These are phyloP conservation scores for Paraphoma chrysanthemicola DNA, from an alignment of 2,329 filamentous ascomycete genomes.

Conservation along the genomic window DNA sequence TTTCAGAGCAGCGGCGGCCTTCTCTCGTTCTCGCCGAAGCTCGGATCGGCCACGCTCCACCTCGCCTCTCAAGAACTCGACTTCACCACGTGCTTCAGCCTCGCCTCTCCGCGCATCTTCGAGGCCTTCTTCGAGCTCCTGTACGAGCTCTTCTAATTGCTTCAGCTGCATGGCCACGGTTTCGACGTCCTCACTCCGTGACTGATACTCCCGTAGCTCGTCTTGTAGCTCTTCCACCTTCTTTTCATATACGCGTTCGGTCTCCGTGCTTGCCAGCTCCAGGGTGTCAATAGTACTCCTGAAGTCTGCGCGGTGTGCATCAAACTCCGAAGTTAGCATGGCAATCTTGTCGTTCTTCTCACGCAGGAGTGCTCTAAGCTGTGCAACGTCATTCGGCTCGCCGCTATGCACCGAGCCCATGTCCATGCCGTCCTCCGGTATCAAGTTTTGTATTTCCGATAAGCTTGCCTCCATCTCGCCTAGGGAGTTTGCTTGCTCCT, in stretches of 20 bases:
- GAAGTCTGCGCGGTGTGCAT: conserved; percentile 93
- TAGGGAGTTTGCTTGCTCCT: conserved; percentile 82
- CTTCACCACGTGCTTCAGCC: conserved; percentile 92
- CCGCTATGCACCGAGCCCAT: conserved; percentile 54
- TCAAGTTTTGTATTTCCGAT: conserved; percentile 78
- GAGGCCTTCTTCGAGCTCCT: conserved; percentile 93
- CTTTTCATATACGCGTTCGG: conserved; percentile 93
- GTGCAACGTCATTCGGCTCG: conserved; percentile 69
- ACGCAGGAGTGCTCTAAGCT: conserved; percentile 80
- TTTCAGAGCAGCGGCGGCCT: conserved; percentile 69
- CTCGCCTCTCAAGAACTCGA: conserved; percentile 93
- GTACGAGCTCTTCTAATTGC: conserved; percentile 93
- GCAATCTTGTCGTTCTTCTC: conserved; percentile 98
- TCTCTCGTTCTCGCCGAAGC: conserved; percentile 85
- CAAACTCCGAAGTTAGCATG: conserved; percentile 91
- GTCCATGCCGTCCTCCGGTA: conserved; percentile 62
- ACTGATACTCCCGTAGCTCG: conserved; percentile 82
- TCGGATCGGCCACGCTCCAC: conserved; percentile 91
- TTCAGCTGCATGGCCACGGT: conserved; percentile 90
- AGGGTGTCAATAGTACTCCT: conserved; percentile 95
- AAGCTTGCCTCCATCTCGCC: conserved; percentile 90
- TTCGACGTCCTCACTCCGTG: conserved; percentile 87
- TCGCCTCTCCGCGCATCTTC: conserved; percentile 94
- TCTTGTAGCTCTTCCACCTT: conserved; percentile 85
- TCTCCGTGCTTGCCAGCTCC: conserved; percentile 94